Base-by-base conservation (phyloP, 352 stramenopile genomes). In the Phytophthora multivora region DNA sequence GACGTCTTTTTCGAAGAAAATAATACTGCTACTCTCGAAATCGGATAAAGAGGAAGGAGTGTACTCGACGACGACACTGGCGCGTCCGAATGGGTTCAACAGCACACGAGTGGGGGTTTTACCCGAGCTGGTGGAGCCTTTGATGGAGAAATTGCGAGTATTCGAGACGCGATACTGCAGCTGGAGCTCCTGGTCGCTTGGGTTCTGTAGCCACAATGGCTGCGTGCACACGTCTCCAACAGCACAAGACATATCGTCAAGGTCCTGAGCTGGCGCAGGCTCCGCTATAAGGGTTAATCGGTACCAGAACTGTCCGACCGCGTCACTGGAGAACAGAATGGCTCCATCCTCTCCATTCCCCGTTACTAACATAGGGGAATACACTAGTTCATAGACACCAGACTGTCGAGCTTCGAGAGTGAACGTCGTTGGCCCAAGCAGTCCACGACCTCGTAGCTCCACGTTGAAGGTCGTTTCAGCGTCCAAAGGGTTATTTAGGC, bases 221-320 rank as follows among this genome's bases (percentile, higher is more conserved):
- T 95, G 77, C 0, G 79, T 79, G 6, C 76, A 90, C 1, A 89
- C 79, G 16, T 91, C 80, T 10, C 95, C 93, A 0, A 98, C 89
- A 8, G 85, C 83, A 41, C 87, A 97, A 0, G 54, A 69, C 72
- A 98, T 97, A 46, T 88, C 66, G 6, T 83, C 69, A 6, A 98
- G 66, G 19, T 63, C 51, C 9, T 86, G 78, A 0, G 75, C 59
- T 8, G 63, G 45, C 0, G 91, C 74, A 5, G 67, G 36, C n/a
- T 85, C 75, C 6, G 91, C 93, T 1, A 77, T 25, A 6, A 98
- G 70, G 25, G 87, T 58, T 3, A 98, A 74, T 3, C 87, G 59
- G 52, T 98, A 98, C 90, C 95, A 98, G 38, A 98, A 97, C 66
- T 98, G 90, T 0, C 95, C 95, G 8, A 98, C 89, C 13, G 80